phyloP scores from a whole-genome alignment of 2,329 filamentous ascomycete genomes.

The Anthostomella pinea region DNA sequence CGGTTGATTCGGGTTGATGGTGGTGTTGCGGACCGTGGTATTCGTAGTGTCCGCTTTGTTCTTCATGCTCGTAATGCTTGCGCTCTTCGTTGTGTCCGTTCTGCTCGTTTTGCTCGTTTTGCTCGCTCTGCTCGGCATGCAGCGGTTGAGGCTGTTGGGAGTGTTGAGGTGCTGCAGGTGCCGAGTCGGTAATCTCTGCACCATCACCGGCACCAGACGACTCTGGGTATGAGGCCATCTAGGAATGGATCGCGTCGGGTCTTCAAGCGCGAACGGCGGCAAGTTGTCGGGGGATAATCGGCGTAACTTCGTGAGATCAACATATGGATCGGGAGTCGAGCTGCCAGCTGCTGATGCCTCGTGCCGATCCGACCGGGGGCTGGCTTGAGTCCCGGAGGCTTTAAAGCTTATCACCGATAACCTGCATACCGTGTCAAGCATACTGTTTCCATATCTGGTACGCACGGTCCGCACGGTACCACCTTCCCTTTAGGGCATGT shows the following conservation, averaged over 20 bases:
- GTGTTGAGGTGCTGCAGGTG: conserved; percentile 7
- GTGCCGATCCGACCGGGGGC: no score
- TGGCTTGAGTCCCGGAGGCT: no score
- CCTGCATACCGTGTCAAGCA: no score
- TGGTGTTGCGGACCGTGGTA: no score
- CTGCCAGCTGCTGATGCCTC: no score
- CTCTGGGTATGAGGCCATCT: conserved; percentile 28
- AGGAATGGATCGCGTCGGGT: conserved; percentile 8
- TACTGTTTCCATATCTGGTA: no score
- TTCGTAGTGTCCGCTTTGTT: no score
- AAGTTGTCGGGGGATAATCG: conserved; percentile 32
- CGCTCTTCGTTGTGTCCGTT: no score
- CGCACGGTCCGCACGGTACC: no score
- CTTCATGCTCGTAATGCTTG: conserved; percentile 1
- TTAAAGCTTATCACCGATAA: no score
- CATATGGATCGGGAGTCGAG: no score
- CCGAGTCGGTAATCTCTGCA: conserved; percentile 1
- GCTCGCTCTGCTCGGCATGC: conserved; percentile 2
- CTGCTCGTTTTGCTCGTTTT: background rate
- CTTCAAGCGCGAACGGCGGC: conserved; percentile 22
- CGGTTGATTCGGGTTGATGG: background rate
- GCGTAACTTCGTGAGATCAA: conserved; percentile 33
- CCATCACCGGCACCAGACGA: conserved; percentile 13
- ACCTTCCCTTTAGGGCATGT: no score
- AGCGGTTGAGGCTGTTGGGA: conserved; percentile 1